These are phyloP conservation scores for Eimeria nieschulzi DNA, from an alignment of 169 alveolate genomes.

Conservation along the genomic window DNA sequence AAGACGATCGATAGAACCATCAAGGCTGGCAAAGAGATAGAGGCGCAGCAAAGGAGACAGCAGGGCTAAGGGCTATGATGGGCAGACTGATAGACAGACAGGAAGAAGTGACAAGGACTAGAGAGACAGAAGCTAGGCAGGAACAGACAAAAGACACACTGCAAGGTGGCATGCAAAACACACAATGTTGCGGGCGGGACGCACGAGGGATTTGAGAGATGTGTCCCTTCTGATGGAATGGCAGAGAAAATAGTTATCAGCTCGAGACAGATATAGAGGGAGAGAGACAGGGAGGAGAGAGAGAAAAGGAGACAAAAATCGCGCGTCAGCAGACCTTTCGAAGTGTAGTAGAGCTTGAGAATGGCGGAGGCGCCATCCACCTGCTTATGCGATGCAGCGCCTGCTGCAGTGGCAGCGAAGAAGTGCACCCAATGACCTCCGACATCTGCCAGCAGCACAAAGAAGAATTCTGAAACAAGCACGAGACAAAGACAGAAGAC, in stretches of 20 bases:
- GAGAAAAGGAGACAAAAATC: not conserved
- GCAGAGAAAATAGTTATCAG: not conserved
- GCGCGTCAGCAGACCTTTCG: not conserved
- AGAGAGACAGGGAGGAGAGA: not conserved
- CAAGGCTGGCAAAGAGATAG: conserved; percentile 26
- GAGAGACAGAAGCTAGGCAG: not conserved
- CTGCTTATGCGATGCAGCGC: conserved; percentile 52
- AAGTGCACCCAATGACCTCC: conserved; percentile 78
- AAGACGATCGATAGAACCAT: conserved; percentile 27
- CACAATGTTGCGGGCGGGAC: too few relatives aligned
- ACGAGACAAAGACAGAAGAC: not conserved
- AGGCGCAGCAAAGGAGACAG: conserved; percentile 3
- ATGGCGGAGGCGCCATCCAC: conserved; percentile 4
- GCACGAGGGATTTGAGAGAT: too few relatives aligned
- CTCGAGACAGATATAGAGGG: not conserved
- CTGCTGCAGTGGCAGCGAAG: conserved; percentile 65
- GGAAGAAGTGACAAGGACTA: not conserved
- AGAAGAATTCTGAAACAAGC: conserved; percentile 18
- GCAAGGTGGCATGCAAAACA: too few relatives aligned
- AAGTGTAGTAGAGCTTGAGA: conserved; percentile 31
- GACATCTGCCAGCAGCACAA: conserved; percentile 63
- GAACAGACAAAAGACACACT: not conserved
- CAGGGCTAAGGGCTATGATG: not conserved
- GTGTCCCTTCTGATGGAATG: too few relatives aligned
- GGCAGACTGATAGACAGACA: not conserved